Conservation (phyloP, 768 basidiomycete genomes). For the Chalciporus sphaerocephalus region DNA sequence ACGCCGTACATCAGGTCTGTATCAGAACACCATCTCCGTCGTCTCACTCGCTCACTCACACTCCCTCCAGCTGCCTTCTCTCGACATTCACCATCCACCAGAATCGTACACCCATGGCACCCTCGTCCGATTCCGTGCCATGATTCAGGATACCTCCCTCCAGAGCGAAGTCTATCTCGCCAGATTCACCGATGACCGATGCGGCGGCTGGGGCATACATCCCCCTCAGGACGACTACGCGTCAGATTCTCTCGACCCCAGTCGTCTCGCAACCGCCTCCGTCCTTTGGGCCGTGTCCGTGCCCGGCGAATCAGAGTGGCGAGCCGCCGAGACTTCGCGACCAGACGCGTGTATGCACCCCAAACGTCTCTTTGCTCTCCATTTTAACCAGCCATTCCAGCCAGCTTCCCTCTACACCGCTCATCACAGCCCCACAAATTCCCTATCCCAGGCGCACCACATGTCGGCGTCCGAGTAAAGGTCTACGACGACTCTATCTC, state of each 20-base stretch:
- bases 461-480: slow-evolving; percentile 74
- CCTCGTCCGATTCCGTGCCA: slow-evolving; percentile 68
- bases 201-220: slow-evolving; percentile 74
- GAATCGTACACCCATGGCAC: slow-evolving; percentile 46
- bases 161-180: slow-evolving; percentile 72
- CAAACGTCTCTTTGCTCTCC: background rate
- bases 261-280: slow-evolving; percentile 55
- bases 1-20: slow-evolving; percentile 20
- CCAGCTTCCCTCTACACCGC: slow-evolving; percentile 23
- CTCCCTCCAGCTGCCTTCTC: slow-evolving; percentile 63
- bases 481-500: slow-evolving; percentile 52
- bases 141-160: slow-evolving; percentile 79
- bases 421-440: slow-evolving; percentile 54
- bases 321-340: slow-evolving; percentile 30
- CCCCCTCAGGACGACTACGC: slow-evolving; percentile 25
- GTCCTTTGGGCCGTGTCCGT: slow-evolving; percentile 72
- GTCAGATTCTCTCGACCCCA: slow-evolving; percentile 35
- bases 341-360: slow-evolving; percentile 16
- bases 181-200: slow-evolving; percentile 35
- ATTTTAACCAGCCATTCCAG: slow-evolving; percentile 10
- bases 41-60: slow-evolving; percentile 2
- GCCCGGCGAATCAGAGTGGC: slow-evolving; percentile 66
- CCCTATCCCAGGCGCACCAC: slow-evolving; percentile 48
- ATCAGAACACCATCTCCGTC: slow-evolving; percentile 5
- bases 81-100: slow-evolving; percentile 47